These are phyloP conservation scores for Barbatosphaeria neglecta DNA, from an alignment of 495 filamentous ascomycete species.

Conservation along the genomic window DNA sequence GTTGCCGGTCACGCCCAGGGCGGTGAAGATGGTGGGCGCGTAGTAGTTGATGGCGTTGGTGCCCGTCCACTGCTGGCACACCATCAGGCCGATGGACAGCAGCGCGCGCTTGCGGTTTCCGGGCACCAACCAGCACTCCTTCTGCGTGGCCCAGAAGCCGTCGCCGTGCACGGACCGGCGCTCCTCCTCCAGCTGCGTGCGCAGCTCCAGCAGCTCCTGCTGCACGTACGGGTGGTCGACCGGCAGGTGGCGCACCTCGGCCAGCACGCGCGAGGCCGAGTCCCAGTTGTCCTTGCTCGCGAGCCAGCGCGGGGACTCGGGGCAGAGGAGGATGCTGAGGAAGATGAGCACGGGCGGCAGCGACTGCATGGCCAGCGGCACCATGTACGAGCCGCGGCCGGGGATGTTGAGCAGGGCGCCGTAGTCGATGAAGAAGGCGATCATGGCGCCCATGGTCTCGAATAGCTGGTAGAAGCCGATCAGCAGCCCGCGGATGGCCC, in stretches of 20 bases:
- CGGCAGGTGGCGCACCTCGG: slow-evolving; percentile 43
- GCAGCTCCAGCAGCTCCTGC: slow-evolving; percentile 55
- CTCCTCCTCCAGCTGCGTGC: slow-evolving; percentile 59
- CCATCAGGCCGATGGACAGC: slow-evolving; percentile 29
- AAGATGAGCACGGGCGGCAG: slow-evolving; percentile 52
- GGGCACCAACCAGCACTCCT: slow-evolving; percentile 59
- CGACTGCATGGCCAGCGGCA: slow-evolving; percentile 57
- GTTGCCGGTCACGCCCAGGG: slow-evolving; percentile 33
- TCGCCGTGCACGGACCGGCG: slow-evolving; percentile 49
- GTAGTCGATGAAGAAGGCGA: slow-evolving; percentile 48
- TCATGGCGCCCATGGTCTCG: slow-evolving; percentile 45
- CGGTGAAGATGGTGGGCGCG: slow-evolving; percentile 38
- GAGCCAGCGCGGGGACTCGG: slow-evolving; percentile 62
- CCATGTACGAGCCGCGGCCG: slow-evolving; percentile 40
- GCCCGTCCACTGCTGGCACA: slow-evolving; percentile 33
- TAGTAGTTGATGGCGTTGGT: slow-evolving; percentile 43
- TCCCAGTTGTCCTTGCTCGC: slow-evolving; percentile 62
- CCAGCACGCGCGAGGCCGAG: slow-evolving; percentile 43
- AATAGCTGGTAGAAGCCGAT: slow-evolving; percentile 50
- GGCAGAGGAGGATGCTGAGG: slow-evolving; percentile 40
- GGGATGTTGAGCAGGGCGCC: slow-evolving; percentile 32
- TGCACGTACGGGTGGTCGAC: slow-evolving; percentile 51
- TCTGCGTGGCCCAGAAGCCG: slow-evolving; percentile 50
- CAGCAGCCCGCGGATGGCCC: slow-evolving; percentile 42
- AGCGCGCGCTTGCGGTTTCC: slow-evolving; percentile 41